A percentile compares a stretch with the other conserved stretches of the same genome.
Conservation (phyloP, 768 basidiomycete species). For the Hirschioporus abietinus region DNA sequence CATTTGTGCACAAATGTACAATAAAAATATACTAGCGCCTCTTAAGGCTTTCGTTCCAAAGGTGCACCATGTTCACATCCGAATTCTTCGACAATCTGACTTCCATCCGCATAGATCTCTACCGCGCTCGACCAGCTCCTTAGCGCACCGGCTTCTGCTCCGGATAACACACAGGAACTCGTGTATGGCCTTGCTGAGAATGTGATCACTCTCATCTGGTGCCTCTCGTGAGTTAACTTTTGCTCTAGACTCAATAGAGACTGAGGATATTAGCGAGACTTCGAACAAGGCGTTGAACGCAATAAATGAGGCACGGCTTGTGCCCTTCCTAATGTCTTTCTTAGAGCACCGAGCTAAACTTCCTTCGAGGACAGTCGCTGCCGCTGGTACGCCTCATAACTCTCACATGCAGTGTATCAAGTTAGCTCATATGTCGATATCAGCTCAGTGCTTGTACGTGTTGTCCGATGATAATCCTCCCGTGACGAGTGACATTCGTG, state of each 20-base stretch:
- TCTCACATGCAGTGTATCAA: not conserved
- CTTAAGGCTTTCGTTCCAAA: slow-evolving; percentile 74
- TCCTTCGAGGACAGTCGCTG: slow-evolving; percentile 64
- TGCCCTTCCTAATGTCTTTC: slow-evolving; percentile 90
- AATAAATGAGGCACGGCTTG: slow-evolving; percentile 73
- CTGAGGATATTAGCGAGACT: slow-evolving; percentile 59
- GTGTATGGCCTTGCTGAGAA: slow-evolving; percentile 90
- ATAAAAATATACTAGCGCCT: slow-evolving; percentile 85
- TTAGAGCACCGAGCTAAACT: slow-evolving; percentile 64
- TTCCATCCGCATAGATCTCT: slow-evolving; percentile 53
- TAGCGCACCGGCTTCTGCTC: slow-evolving; percentile 49
- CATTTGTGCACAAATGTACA: slow-evolving; percentile 95
- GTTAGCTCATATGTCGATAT: not conserved
- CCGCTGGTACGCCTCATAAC: slow-evolving; percentile 57
- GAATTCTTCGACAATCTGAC: not conserved
- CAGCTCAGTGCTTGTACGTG: slow-evolving; percentile 91
- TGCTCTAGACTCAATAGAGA: slow-evolving; percentile 4
- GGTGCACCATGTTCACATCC: slow-evolving; percentile 32
- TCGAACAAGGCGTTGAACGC: slow-evolving; percentile 88
- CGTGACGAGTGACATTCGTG: slow-evolving; percentile 58
- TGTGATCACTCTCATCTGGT: slow-evolving; percentile 90
- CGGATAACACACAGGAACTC: slow-evolving; percentile 67
- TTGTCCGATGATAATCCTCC: slow-evolving; percentile 88
- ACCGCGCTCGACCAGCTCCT: slow-evolving; percentile 63
- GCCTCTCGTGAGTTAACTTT: slow-evolving; percentile 71